These are phyloP conservation scores for Bipolaris sorokiniana DNA, from an alignment of 2,329 filamentous ascomycete species.

Conservation along the genomic window DNA sequence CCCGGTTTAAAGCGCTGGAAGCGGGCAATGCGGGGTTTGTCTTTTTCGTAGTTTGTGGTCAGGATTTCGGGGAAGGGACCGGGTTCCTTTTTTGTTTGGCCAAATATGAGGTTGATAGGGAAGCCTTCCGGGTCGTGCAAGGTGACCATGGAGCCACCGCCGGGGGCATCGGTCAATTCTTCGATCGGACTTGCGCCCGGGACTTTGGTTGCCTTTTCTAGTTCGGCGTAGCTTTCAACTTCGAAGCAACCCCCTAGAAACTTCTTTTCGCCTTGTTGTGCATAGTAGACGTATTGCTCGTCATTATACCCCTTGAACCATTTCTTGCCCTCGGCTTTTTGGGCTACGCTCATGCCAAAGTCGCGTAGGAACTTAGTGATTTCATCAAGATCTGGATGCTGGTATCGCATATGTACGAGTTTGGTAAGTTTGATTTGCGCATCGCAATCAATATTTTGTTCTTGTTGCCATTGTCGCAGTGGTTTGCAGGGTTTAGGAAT, in stretches of 20 bases:
- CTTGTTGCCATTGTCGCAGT: conserved; percentile 48
- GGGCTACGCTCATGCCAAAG: conserved; percentile 46
- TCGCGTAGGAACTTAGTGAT: conserved; percentile 55
- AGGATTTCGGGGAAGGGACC: conserved; percentile 58
- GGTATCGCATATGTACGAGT: conserved; percentile 61
- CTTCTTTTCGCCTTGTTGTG: conserved; percentile 56
- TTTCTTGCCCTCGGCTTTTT: conserved; percentile 46
- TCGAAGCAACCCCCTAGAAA: conserved; percentile 66
- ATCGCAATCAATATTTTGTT: conserved; percentile 50
- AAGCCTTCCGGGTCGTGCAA: conserved; percentile 59
- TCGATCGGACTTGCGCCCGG: conserved; percentile 58
- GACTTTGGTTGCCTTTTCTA: conserved; percentile 57
- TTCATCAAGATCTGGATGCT: conserved; percentile 57
- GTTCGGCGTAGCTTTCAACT: conserved; percentile 63
- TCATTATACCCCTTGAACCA: conserved; percentile 68
- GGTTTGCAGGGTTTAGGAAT: conserved; percentile 46
- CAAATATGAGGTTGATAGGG: conserved; percentile 64
- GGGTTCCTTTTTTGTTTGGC: conserved; percentile 56
- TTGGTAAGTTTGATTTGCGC: conserved; percentile 57
- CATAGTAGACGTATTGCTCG: conserved; percentile 66
- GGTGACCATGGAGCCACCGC: conserved; percentile 59
- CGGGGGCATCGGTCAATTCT: conserved; percentile 59
- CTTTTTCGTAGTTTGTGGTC: conserved; percentile 50
- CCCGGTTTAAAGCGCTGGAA: conserved; percentile 61
- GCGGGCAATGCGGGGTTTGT: conserved; percentile 56